phyloP scores from a whole-genome alignment of 164 flowering plant species.

The Annona squamosa region DNA sequence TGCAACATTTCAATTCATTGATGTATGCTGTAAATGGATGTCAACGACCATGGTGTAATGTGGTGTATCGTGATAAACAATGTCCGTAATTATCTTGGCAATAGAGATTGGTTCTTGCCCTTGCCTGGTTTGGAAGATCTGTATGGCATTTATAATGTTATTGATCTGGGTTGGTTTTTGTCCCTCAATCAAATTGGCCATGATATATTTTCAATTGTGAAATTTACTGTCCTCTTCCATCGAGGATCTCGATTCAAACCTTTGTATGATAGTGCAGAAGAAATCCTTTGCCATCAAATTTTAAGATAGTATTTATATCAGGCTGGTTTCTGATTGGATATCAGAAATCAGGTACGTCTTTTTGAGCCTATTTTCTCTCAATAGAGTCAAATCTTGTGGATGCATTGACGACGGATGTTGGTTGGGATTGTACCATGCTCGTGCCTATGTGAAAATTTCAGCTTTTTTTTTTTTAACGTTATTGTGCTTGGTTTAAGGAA shows the following conservation, averaged over 20 bases:
- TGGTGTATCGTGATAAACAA: constrained; percentile 13
- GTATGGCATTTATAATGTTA: neutral
- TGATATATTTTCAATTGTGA: constrained; percentile 5
- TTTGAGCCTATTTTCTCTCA: neutral
- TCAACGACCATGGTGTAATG: constrained; percentile 14
- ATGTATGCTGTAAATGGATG: constrained; percentile 9
- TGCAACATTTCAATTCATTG: constrained; percentile 3
- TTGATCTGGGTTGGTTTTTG: neutral
- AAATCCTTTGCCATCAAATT: neutral
- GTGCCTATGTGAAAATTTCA: neutral
- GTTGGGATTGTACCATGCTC: neutral
- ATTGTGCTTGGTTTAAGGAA: neutral
- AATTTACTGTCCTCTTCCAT: neutral
- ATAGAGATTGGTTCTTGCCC: constrained; percentile 3
- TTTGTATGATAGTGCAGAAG: neutral
- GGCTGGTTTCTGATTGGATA: neutral
- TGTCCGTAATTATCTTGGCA: constrained; percentile 11
- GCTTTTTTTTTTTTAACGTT: neutral
- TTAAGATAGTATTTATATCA: neutral
- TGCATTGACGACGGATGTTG: neutral
- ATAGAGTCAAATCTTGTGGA: neutral
- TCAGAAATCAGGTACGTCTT: neutral
- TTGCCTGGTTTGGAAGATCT: constrained; percentile 9
- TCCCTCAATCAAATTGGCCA: constrained; percentile 8
- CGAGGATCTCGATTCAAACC: neutral